Base-by-base conservation (phyloP, 2,329 filamentous ascomycete species). In the Alternaria sp. region DNA sequence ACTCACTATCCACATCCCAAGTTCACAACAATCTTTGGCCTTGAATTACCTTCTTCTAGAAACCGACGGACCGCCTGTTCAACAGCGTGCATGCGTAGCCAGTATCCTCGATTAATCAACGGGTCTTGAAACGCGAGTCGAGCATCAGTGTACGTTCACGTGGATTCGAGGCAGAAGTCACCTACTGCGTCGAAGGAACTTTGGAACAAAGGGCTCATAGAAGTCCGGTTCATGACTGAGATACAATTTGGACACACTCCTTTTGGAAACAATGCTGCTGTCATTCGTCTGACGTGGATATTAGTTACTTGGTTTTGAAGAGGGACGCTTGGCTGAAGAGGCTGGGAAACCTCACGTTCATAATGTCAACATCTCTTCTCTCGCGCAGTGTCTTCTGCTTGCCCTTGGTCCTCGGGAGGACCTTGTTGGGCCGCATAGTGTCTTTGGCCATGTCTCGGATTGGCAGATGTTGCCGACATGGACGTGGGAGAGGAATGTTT, bases 171-270 rank as follows among this genome's bases (percentile, higher is more conserved):
- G 20, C 16, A 14, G 5, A 32, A 30, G 7, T 34, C 46, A 51
- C 57, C 3, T 60, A 60, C 57, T 89, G 49, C 94, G 85, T 62
- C 93, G 85, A 78, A 93, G 89, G 68, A 91, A 91, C 76, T 94
- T 96, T 68, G 87, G 89, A 34, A 97, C 92, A 78, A 97, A 97
- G 74, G 92, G 90, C 48, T 91, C 90, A 69, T 95, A 94, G 81
- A 92, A 97, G 76, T 96, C 91, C 28, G 91, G 87, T 72, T 96
- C 89, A 63, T 87, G 72, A 16, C 90, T 85, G 74, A 92, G 90
- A 78, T 97, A 97, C 14, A 97, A 83, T 69, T 90, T 90, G 75
- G 97, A 93, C n/a, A 97, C 94, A 71, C 93, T 95, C 68, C 93
- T 85, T 77, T 97, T 97, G 14, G 93, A 97, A 16, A 94, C 90